phyloP scores from a whole-genome alignment of 306 rosid genomes.

The Alnus rubra region DNA sequence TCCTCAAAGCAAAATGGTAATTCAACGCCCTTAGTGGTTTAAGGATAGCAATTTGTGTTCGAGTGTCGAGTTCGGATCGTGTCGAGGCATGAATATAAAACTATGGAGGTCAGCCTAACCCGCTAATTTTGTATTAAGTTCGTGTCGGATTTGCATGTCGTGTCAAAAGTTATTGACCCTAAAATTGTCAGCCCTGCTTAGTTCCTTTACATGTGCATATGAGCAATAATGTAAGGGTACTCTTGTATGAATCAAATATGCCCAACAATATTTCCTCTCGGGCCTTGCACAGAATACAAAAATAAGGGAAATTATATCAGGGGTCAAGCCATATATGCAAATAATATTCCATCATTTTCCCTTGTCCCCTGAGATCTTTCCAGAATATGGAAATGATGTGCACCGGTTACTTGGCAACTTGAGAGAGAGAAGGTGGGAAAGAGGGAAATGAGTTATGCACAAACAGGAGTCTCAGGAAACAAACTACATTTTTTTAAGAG shows the following conservation, averaged over 20 bases:
- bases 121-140: too few relatives aligned
- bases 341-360: neutral
- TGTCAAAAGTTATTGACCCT: too few relatives aligned
- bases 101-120: too few relatives aligned
- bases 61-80: too few relatives aligned
- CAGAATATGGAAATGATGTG: neutral
- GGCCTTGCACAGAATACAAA: neutral
- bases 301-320: neutral
- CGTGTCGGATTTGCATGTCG: too few relatives aligned
- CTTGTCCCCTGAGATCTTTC: neutral
- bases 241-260: neutral
- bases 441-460: neutral
- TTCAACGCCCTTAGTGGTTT: neutral
- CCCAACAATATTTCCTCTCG: neutral
- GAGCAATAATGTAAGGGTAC: neutral
- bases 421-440: neutral
- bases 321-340: neutral
- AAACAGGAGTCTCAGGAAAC: neutral
- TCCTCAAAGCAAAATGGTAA: neutral
- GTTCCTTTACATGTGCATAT: neutral
- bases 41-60: too few relatives aligned
- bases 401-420: neutral
- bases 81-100: too few relatives aligned
- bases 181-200: too few relatives aligned
- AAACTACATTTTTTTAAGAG: neutral